Percentiles rank a stretch among this genome's conserved stretches.
Conservation (phyloP, 2,329 filamentous ascomycete species). For the Furcasterigmium furcatum region DNA sequence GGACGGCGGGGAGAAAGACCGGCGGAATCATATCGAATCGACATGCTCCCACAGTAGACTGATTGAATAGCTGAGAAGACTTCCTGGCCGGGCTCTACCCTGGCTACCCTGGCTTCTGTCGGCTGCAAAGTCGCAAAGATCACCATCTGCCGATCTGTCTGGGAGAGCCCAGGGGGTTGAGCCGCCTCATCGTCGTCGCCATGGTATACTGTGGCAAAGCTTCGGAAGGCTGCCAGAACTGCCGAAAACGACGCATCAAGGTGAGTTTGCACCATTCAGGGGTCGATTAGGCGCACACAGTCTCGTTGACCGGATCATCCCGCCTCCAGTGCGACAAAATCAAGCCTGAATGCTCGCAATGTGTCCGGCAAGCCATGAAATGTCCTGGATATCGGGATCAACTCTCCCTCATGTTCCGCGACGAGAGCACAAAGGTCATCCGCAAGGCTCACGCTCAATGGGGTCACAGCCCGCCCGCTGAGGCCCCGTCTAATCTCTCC, state of each 20-base stretch:
- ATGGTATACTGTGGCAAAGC: slow-evolving; percentile 59
- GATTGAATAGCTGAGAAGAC: too few species aligned
- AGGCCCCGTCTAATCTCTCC: too few species aligned
- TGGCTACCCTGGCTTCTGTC: too few species aligned
- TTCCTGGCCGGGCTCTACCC: too few species aligned
- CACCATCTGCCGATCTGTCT: too few species aligned
- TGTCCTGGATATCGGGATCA: slow-evolving; percentile 65
- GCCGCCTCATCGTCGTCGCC: too few species aligned
- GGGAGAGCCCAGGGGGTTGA: too few species aligned
- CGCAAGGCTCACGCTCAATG: slow-evolving; percentile 54
- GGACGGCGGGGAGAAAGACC: too few species aligned
- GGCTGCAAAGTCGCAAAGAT: too few species aligned
- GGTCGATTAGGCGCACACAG: neutral
- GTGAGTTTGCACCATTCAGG: slow-evolving; percentile 26
- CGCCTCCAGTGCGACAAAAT: slow-evolving; percentile 54
- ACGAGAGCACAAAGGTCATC: slow-evolving; percentile 62
- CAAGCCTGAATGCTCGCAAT: slow-evolving; percentile 60
- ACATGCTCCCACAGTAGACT: too few species aligned
- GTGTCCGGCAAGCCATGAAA: slow-evolving; percentile 53
- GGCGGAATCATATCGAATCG: too few species aligned
- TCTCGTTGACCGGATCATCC: neutral
- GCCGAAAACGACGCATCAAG: slow-evolving; percentile 52
- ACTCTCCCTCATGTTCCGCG: slow-evolving; percentile 62
- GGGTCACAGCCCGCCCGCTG: slow-evolving; percentile 19
- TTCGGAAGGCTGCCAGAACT: slow-evolving; percentile 51